These are phyloP conservation scores for Cucumis cinereus DNA, from an alignment of 306 rosid species.

Conservation along the genomic window DNA sequence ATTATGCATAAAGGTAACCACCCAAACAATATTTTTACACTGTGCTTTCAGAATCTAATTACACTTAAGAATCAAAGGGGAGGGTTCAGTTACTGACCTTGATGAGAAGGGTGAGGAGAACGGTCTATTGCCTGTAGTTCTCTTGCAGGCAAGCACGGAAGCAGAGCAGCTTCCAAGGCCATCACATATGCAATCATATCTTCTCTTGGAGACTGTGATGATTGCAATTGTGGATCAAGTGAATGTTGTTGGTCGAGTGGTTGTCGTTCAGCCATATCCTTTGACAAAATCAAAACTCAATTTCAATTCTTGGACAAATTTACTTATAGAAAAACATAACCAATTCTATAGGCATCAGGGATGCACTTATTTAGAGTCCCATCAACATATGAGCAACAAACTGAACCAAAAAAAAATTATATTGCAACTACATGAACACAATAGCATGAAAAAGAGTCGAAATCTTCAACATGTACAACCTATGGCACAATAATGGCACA, in stretches of 20 bases:
- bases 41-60: background rate
- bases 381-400: background rate
- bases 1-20: background rate
- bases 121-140: slow-evolving; percentile 98
- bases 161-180: slow-evolving; percentile 89
- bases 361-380: background rate
- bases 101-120: slow-evolving; percentile 88
- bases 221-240: slow-evolving; percentile 36
- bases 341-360: background rate
- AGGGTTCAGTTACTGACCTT: slow-evolving; percentile 40
- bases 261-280: slow-evolving; percentile 63
- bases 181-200: slow-evolving; percentile 63
- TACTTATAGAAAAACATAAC: background rate
- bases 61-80: background rate
- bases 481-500: background rate
- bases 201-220: slow-evolving; percentile 48
- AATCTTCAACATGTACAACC: background rate
- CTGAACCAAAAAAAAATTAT: background rate
- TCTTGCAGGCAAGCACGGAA: slow-evolving; percentile 92
- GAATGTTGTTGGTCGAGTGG: slow-evolving; percentile 36
- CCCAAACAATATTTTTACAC: background rate
- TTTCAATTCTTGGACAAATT: background rate
- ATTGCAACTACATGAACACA: background rate
- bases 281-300: background rate
- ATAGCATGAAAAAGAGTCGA: background rate